Evolutionary conservation across 805 yeast genomes (phyloP).

Genomic region (Nakazawaea wyomingensis): DNA sequence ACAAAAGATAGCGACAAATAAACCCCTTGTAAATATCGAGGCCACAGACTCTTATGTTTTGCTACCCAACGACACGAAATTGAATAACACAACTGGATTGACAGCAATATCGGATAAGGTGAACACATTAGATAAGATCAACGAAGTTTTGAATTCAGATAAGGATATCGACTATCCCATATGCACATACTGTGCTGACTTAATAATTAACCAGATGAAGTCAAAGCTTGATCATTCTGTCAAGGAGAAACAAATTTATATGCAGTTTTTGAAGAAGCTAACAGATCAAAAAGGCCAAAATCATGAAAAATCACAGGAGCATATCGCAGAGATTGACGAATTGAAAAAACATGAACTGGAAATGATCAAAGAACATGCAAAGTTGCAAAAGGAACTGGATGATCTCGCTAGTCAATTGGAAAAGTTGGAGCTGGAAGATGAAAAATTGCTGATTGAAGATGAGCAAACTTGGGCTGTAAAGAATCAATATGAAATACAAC

Average conservation of each 20-base stretch:
- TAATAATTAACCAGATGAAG: slow-evolving; percentile 59
- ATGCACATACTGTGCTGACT: slow-evolving; percentile 78
- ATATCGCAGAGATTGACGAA: slow-evolving; percentile 39
- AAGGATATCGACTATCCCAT: slow-evolving; percentile 82
- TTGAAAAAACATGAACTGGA: slow-evolving; percentile 36
- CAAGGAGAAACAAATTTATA: slow-evolving; percentile 73
- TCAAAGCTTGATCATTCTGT: slow-evolving; percentile 66
- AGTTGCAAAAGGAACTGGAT: slow-evolving; percentile 37
- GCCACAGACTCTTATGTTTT: slow-evolving; percentile 24
- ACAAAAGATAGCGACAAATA: slow-evolving; percentile 9
- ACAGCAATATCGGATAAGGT: slow-evolving; percentile 43
- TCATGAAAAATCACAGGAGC: slow-evolving; percentile 35
- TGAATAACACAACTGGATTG: slow-evolving; percentile 22
- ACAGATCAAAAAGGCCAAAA: slow-evolving; percentile 48
- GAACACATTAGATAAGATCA: slow-evolving; percentile 56
- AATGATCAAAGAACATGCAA: slow-evolving; percentile 32
- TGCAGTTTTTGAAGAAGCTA: slow-evolving; percentile 65
- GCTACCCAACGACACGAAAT: slow-evolving; percentile 27
- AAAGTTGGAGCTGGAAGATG: slow-evolving; percentile 34
- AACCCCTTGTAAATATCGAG: slow-evolving; percentile 10
- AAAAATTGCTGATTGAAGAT: slow-evolving; percentile 37
- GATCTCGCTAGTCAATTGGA: slow-evolving; percentile 45
- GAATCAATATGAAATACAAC: slow-evolving; percentile 53
- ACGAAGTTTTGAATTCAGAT: slow-evolving; percentile 69
- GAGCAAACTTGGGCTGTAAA: slow-evolving; percentile 39